Percentiles rank a stretch among this genome's conserved stretches.
These are phyloP conservation scores for Seiridium cupressi DNA, from an alignment of 2,329 filamentous ascomycete genomes.

Conservation along the genomic window DNA sequence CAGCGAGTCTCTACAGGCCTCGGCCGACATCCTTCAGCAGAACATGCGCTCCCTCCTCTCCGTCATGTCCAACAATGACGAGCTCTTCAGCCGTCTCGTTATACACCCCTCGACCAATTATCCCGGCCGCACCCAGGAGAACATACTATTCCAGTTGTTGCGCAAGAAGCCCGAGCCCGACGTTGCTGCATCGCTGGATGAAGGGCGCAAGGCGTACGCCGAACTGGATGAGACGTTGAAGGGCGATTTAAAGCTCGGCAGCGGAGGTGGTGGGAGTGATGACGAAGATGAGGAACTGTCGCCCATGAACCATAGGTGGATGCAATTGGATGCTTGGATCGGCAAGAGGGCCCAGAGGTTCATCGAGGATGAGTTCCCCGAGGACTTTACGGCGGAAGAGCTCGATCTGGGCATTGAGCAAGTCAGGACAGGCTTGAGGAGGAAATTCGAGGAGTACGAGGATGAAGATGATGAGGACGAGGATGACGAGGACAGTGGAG, in stretches of 20 bases:
- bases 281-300: conserved; percentile 24
- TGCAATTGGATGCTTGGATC: conserved; percentile 28
- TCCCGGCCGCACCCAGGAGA: conserved; percentile 67
- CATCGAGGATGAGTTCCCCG: conserved; percentile 48
- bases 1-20: conserved; percentile 71
- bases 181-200: conserved; percentile 70
- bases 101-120: conserved; percentile 76
- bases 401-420: conserved; percentile 63
- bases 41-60: conserved; percentile 68
- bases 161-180: conserved; percentile 82
- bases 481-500: conserved; percentile 41
- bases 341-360: conserved; percentile 32
- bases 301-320: conserved; percentile 36
- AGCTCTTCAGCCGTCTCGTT: conserved; percentile 68
- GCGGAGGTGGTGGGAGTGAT: background rate
- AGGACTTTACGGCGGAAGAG: conserved; percentile 72
- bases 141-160: conserved; percentile 65
- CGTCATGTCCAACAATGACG: conserved; percentile 61
- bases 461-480: conserved; percentile 57
- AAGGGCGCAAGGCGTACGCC: conserved; percentile 48
- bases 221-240: background rate
- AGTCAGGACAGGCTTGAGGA: conserved; percentile 68
- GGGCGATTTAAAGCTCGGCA: conserved; percentile 31
- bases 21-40: conserved; percentile 67
- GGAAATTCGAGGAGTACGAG: conserved; percentile 54